Conservation (phyloP, 1,284 basidiomycete species). For the Rhodotorula sp. region DNA sequence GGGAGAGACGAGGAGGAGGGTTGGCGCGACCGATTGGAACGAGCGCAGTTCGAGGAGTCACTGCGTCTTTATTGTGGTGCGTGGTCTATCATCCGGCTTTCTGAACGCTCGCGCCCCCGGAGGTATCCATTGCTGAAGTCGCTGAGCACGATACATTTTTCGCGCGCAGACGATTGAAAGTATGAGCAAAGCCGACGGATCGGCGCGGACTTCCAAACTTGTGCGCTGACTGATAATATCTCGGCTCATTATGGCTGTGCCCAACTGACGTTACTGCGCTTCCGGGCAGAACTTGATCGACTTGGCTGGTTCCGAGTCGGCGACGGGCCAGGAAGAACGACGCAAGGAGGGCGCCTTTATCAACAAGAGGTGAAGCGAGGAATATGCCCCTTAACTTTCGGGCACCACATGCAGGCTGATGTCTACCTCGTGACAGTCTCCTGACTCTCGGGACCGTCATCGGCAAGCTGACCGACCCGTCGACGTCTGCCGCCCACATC, state of each 20-base stretch:
- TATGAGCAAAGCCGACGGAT: slow-evolving; percentile 31
- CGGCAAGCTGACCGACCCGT: slow-evolving; percentile 55
- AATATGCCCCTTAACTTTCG: background rate
- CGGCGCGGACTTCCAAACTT: slow-evolving; percentile 22
- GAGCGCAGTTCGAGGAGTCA: slow-evolving; percentile 56
- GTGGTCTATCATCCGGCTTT: slow-evolving; percentile 35
- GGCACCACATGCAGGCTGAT: background rate
- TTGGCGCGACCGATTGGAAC: slow-evolving; percentile 61
- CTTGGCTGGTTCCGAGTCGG: slow-evolving; percentile 59
- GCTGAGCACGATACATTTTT: too few species aligned
- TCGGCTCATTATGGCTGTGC: background rate
- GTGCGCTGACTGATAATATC: slow-evolving; percentile 5
- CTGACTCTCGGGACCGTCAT: slow-evolving; percentile 54
- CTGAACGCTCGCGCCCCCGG: slow-evolving; percentile 15
- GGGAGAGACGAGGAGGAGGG: slow-evolving; percentile 55
- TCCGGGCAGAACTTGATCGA: slow-evolving; percentile 56
- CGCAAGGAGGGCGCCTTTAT: slow-evolving; percentile 59
- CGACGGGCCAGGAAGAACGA: slow-evolving; percentile 55
- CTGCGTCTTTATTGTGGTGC: slow-evolving; percentile 57
- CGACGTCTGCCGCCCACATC: slow-evolving; percentile 48
- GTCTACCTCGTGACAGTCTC: slow-evolving; percentile 43
- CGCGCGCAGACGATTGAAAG: slow-evolving; percentile 48
- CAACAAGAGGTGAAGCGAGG: slow-evolving; percentile 53
- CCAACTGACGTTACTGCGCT: background rate
- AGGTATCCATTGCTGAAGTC: too few species aligned